phyloP scores from a whole-genome alignment of 2,329 filamentous ascomycete genomes.

The Cladosporium sp. region DNA sequence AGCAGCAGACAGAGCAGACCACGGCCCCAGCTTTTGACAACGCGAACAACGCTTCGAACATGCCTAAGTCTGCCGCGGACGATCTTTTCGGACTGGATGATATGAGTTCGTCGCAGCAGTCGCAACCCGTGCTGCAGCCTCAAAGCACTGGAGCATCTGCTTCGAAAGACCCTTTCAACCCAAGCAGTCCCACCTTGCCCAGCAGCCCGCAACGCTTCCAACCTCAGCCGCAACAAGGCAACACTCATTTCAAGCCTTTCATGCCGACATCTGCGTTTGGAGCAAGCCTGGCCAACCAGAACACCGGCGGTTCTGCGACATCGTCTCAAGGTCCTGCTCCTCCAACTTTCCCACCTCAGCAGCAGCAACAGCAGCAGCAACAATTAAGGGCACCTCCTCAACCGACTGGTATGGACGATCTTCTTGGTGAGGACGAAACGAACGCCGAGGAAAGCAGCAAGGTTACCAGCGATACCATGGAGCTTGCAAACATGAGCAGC shows the following conservation, averaged over 20 bases:
- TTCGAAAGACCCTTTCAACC: constrained; percentile 57
- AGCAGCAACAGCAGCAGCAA: constrained; percentile 31
- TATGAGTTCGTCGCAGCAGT: constrained; percentile 48
- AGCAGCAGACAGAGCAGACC: constrained; percentile 44
- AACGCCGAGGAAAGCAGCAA: constrained; percentile 77
- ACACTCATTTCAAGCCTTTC: constrained; percentile 76
- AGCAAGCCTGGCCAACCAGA: constrained; percentile 70
- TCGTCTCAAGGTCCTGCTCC: constrained; percentile 23
- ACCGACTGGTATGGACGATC: constrained; percentile 64
- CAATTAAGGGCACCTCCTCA: constrained; percentile 27
- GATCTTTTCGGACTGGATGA: constrained; percentile 92
- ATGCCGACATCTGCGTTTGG: constrained; percentile 90
- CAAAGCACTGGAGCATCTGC: constrained; percentile 72
- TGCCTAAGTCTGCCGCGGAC: constrained; percentile 78
- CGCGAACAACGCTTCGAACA: constrained; percentile 39
- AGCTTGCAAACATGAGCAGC: constrained; percentile 93
- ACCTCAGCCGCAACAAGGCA: constrained; percentile 27
- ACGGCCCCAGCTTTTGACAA: constrained; percentile 52
- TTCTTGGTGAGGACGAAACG: constrained; percentile 79
- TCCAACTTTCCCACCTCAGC: constrained; percentile 23
- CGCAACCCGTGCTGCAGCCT: constrained; percentile 54
- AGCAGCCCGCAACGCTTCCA: constrained; percentile 46
- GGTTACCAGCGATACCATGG: constrained; percentile 81
- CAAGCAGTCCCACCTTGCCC: constrained; percentile 47
- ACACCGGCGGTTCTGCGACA: constrained; percentile 60